Conservation (phyloP, 306 rosid species). For the Sicyos baderoa region DNA sequence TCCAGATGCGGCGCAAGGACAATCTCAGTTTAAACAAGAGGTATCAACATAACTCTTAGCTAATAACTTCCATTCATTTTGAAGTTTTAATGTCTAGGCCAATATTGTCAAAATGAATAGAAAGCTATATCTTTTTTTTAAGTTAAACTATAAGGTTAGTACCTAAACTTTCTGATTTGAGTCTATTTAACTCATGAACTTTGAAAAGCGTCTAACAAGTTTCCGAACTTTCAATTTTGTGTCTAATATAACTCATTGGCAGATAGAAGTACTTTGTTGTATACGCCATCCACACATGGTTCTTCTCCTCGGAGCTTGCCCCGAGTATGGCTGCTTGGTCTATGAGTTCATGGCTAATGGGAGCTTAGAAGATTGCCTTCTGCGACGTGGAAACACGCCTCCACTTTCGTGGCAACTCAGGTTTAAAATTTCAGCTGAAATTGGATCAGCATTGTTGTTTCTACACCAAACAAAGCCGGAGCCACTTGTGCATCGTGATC, state of each 20-base stretch:
- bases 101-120: no score
- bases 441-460: constrained; percentile 72
- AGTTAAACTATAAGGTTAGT: no score
- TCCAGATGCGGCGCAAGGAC: constrained; percentile 91
- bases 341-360: constrained; percentile 87
- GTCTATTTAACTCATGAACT: no score
- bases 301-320: constrained; percentile 94
- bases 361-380: constrained; percentile 75
- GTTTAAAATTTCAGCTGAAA: constrained; percentile 78
- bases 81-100: no score
- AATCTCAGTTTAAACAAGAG: constrained; percentile 84
- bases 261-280: constrained; percentile 88
- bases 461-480: constrained; percentile 95
- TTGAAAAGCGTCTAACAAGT: no score
- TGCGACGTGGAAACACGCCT: constrained; percentile 40
- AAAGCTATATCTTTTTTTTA: no score
- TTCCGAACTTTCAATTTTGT: no score
- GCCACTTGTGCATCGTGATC: constrained; percentile 91
- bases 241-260: constrained; percentile 12
- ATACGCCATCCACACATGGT: constrained; percentile 98
- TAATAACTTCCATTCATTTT: not conserved
- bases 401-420: constrained; percentile 80
- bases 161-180: no score
- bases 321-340: constrained; percentile 86
- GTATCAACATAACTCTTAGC: constrained; percentile 27